These are phyloP conservation scores for Sisymbrium altissimum DNA, from an alignment of 345 rosid species.

Conservation along the genomic window DNA sequence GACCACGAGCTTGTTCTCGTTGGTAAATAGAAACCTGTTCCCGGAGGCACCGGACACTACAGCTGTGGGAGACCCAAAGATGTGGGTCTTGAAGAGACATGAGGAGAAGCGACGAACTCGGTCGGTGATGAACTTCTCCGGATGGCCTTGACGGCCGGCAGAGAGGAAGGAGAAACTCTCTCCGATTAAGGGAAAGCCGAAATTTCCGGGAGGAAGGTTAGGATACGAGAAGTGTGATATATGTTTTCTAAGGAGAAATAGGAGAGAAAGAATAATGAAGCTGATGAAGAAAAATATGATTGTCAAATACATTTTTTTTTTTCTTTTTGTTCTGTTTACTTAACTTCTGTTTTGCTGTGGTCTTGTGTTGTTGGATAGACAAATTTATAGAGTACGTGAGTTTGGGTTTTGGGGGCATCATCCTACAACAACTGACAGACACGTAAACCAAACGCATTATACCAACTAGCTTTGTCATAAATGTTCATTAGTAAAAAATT, in stretches of 20 bases:
- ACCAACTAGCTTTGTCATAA: neutral
- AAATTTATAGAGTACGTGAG: neutral
- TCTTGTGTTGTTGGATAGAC: neutral
- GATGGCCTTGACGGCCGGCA: slow-evolving; percentile 37
- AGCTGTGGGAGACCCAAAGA: slow-evolving; percentile 31
- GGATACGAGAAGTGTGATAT: neutral
- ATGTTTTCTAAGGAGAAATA: slow-evolving; percentile 17
- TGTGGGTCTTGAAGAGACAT: slow-evolving; percentile 35
- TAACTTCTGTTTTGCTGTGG: neutral
- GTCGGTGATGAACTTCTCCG: slow-evolving; percentile 38
- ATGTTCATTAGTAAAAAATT: neutral
- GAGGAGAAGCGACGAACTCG: slow-evolving; percentile 33
- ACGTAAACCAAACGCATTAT: neutral
- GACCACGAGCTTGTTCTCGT: slow-evolving; percentile 40
- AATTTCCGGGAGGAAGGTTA: slow-evolving; percentile 42
- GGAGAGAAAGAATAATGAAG: neutral
- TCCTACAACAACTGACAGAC: neutral
- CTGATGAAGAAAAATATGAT: slow-evolving; percentile 19
- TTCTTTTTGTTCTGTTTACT: too few species aligned
- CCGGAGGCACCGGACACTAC: slow-evolving; percentile 40
- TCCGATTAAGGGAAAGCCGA: slow-evolving; percentile 37
- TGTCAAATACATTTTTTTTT: neutral
- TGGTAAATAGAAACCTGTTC: slow-evolving; percentile 44
- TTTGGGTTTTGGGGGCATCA: too few species aligned
- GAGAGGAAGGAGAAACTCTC: slow-evolving; percentile 39